phyloP scores from a whole-genome alignment of 768 basidiomycete genomes.

The Pulveroboletus sp. region DNA sequence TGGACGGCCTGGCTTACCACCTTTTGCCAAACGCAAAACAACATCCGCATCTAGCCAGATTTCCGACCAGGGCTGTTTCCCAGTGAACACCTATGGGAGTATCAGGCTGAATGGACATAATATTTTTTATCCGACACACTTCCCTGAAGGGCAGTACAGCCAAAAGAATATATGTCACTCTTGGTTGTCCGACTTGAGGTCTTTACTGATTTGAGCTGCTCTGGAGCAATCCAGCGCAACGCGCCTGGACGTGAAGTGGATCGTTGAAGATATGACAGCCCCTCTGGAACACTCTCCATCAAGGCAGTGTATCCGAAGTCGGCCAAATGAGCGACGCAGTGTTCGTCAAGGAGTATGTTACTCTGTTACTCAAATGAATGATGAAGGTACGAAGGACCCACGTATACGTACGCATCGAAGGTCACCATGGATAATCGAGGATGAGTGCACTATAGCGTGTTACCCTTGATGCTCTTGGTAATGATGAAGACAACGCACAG shows the following conservation, averaged over 20 bases:
- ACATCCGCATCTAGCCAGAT: not conserved
- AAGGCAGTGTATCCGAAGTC: too few species aligned
- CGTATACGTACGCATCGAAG: not conserved
- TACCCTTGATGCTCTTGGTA: too few species aligned
- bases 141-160: conserved; percentile 32
- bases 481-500: too few species aligned
- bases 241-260: too few species aligned
- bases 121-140: not conserved
- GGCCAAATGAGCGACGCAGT: conserved; percentile 35
- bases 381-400: not conserved
- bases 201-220: conserved; percentile 32
- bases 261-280: conserved; percentile 2
- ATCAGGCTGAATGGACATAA: not conserved
- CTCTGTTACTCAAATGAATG: conserved; percentile 4
- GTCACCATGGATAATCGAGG: conserved; percentile 1
- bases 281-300: conserved; percentile 6
- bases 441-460: too few species aligned
- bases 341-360: conserved; percentile 13
- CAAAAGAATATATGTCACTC: conserved; percentile 19
- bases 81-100: conserved; percentile 26
- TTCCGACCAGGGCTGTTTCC: conserved; percentile 13
- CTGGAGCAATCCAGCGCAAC: conserved; percentile 43
- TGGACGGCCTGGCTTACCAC: conserved; percentile 2
- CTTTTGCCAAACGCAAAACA: conserved; percentile 7
- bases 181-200: conserved; percentile 7